Conservation (phyloP, 2,329 filamentous ascomycete species). For the Cadophora luteo-olivacea region DNA sequence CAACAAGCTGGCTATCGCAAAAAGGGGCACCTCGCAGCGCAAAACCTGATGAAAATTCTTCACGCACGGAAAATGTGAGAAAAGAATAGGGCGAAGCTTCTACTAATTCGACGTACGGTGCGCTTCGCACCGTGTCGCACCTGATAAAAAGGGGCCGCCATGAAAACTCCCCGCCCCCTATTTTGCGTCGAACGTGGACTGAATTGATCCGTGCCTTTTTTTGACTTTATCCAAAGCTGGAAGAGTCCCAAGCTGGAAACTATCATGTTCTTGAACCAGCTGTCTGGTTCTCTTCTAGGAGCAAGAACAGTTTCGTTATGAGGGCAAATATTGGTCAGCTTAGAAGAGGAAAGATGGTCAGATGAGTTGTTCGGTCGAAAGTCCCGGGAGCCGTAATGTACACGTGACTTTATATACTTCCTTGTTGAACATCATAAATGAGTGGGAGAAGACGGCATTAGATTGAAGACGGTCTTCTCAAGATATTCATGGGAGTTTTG, state of each 20-base stretch:
- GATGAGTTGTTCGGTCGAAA: slow-evolving; percentile 6
- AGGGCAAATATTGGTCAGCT: slow-evolving; percentile 8
- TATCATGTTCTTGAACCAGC: neutral
- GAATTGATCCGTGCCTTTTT: slow-evolving; percentile 13
- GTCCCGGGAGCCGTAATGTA: neutral
- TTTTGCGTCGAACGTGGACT: neutral
- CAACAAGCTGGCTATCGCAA: neutral
- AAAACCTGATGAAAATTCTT: slow-evolving; percentile 10
- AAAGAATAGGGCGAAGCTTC: neutral
- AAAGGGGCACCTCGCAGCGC: neutral
- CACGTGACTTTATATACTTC: slow-evolving; percentile 2
- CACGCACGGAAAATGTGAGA: neutral
- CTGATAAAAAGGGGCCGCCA: slow-evolving; percentile 1
- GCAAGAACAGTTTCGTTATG: neutral
- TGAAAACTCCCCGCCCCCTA: slow-evolving; percentile 3
- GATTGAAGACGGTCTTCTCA: neutral
- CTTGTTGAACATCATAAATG: neutral
- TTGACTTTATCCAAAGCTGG: slow-evolving; percentile 16
- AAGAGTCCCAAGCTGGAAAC: neutral
- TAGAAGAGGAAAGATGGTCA: slow-evolving; percentile 14
- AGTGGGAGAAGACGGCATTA: neutral
- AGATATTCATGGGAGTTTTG: neutral
- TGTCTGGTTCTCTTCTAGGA: neutral
- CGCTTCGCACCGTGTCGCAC: neutral
- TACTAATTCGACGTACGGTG: neutral